Evolutionary conservation across 768 basidiomycete species (phyloP).

Genomic region (Daedalea quercina): DNA sequence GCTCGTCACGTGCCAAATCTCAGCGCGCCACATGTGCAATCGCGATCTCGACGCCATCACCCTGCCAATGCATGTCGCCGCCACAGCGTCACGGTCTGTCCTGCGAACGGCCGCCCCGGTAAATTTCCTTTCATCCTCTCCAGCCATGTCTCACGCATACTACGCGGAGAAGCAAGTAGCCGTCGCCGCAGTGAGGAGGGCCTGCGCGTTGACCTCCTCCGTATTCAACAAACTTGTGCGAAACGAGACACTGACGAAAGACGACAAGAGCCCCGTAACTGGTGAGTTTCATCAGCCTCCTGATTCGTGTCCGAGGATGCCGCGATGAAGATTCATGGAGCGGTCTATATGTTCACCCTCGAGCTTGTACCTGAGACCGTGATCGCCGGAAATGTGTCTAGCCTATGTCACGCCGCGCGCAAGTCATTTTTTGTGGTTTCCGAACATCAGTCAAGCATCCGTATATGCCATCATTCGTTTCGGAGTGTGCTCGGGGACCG

Average conservation of each 20-base stretch:
- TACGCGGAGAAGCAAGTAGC: slow-evolving; percentile 74
- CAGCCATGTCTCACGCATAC: slow-evolving; percentile 25
- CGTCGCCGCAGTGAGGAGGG: slow-evolving; percentile 79
- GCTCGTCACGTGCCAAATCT: background rate
- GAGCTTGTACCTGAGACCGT: too few species aligned
- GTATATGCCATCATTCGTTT: background rate
- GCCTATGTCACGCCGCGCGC: too few species aligned
- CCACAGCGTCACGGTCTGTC: background rate
- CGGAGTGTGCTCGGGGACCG: too few species aligned
- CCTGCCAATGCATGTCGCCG: background rate
- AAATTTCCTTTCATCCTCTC: background rate
- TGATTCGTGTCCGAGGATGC: too few species aligned
- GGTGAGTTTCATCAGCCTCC: slow-evolving; percentile 26
- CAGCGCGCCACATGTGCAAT: background rate
- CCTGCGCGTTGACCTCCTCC: slow-evolving; percentile 74
- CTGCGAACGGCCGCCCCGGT: slow-evolving; percentile 1
- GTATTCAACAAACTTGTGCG: slow-evolving; percentile 84
- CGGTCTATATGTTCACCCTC: too few species aligned
- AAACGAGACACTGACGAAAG: slow-evolving; percentile 83
- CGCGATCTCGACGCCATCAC: background rate
- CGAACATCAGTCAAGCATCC: background rate
- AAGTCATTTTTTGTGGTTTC: too few species aligned
- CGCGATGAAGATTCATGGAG: too few species aligned
- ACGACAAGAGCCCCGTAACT: slow-evolving; percentile 73
- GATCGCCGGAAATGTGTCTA: too few species aligned